Percentiles rank a stretch among this genome's conserved stretches.
Conservation (phyloP, 805 yeast genomes). For the Zygotorulaspora danielsina region DNA sequence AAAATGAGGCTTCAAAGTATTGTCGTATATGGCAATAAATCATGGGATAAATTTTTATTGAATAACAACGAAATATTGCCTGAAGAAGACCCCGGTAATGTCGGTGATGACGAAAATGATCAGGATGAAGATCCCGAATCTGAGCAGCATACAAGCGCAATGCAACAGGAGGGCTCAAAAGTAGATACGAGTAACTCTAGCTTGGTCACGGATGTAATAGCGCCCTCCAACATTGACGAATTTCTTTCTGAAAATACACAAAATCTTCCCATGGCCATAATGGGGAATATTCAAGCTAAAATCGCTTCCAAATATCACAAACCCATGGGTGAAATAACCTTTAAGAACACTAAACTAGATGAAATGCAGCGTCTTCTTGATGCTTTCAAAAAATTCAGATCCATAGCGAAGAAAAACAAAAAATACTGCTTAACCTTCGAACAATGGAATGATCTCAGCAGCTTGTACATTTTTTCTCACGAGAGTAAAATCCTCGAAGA, state of each 20-base stretch:
- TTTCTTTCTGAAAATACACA: background rate
- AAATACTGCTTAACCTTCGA: constrained; percentile 20
- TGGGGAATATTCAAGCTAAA: background rate
- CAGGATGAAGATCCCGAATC: constrained; percentile 3
- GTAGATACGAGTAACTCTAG: background rate
- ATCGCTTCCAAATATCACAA: background rate
- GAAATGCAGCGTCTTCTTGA: constrained; percentile 14
- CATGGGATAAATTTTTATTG: constrained; percentile 7
- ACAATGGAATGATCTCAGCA: constrained; percentile 26
- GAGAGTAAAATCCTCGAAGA: constrained; percentile 32
- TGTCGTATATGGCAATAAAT: constrained; percentile 8
- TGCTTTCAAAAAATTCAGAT: constrained; percentile 22
- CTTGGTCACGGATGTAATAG: background rate
- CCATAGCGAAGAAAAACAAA: constrained; percentile 17
- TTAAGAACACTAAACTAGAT: constrained; percentile 4
- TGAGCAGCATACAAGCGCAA: background rate
- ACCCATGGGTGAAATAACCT: background rate
- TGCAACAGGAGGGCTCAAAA: background rate
- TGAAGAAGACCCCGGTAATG: constrained; percentile 6
- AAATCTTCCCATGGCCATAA: background rate
- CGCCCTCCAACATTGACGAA: background rate
- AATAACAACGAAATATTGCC: constrained; percentile 13
- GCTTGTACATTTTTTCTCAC: constrained; percentile 13
- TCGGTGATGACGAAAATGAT: constrained; percentile 3
- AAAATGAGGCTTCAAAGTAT: constrained; percentile 13